Conservation (phyloP, 2,329 filamentous ascomycete genomes). For the Chrysoporthe puriensis region DNA sequence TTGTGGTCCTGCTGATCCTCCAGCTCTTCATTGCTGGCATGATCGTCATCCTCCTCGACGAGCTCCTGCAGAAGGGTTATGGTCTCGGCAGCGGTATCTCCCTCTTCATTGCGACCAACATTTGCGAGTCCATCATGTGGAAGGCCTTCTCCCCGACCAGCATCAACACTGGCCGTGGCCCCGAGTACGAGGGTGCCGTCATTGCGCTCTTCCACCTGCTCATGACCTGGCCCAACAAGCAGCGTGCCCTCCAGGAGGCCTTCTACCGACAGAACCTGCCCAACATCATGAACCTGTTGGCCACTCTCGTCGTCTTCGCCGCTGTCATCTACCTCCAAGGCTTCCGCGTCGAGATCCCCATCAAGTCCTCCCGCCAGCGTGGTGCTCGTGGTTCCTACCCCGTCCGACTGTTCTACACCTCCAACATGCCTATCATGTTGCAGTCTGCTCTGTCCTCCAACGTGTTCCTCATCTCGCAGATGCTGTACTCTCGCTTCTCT, state of each 20-base stretch:
- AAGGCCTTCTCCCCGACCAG: slow-evolving; percentile 99
- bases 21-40: slow-evolving; percentile 97
- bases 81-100: slow-evolving; percentile 98
- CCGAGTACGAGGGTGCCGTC: slow-evolving; percentile 98
- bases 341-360: slow-evolving; percentile 99
- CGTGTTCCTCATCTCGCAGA: slow-evolving; percentile 98
- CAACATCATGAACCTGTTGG: slow-evolving; percentile 98
- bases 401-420: slow-evolving; percentile 98
- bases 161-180: slow-evolving; percentile 98
- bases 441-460: slow-evolving; percentile 98
- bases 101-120: slow-evolving; percentile 99
- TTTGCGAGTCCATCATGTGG: slow-evolving; percentile 99
- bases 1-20: slow-evolving; percentile 97
- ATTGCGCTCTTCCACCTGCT: slow-evolving; percentile 97
- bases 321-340: slow-evolving; percentile 99
- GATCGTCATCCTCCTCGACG: slow-evolving; percentile 98
- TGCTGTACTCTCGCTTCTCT: slow-evolving; percentile 98
- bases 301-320: slow-evolving; percentile 90
- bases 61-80: slow-evolving; percentile 99
- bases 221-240: slow-evolving; percentile 99
- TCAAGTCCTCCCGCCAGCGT: slow-evolving; percentile 99
- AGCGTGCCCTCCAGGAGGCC: slow-evolving; percentile 94
- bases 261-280: slow-evolving; percentile 99
- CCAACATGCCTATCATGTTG: slow-evolving; percentile 99
- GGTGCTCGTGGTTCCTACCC: slow-evolving; percentile 98